A percentile compares a stretch with the other conserved stretches of the same genome.
phyloP scores from a whole-genome alignment of 768 basidiomycete species.

The Tylopilus sp. region DNA sequence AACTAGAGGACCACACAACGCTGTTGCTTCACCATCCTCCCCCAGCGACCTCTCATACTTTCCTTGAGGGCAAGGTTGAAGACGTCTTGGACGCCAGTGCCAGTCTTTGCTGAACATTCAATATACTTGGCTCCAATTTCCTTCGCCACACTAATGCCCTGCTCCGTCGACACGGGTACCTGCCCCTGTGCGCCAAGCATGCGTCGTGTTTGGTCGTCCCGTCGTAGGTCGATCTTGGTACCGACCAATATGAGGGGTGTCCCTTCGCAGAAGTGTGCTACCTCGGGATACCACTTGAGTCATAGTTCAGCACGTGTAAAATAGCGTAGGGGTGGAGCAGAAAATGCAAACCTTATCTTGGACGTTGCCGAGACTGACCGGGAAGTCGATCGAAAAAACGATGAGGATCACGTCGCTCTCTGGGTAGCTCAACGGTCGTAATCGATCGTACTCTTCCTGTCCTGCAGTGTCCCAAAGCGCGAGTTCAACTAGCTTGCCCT shows the following conservation, averaged over 20 bases:
- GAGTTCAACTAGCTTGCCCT: conserved; percentile 86
- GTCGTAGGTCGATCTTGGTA: conserved; percentile 89
- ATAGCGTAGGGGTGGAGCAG: background rate
- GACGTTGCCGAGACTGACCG: conserved; percentile 86
- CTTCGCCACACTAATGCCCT: conserved; percentile 80
- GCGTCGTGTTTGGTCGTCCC: conserved; percentile 79
- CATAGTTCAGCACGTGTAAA: conserved; percentile 9
- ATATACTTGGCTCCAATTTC: conserved; percentile 93
- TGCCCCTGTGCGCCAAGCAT: conserved; percentile 91
- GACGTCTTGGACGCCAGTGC: conserved; percentile 85
- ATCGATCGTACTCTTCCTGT: conserved; percentile 93
- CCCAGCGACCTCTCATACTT: conserved; percentile 79
- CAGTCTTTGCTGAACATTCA: conserved; percentile 95
- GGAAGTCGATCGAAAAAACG: conserved; percentile 93
- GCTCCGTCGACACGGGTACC: conserved; percentile 74
- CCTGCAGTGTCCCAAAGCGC: conserved; percentile 99
- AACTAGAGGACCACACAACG: conserved; percentile 61
- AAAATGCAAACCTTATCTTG: conserved; percentile 68
- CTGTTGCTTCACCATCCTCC: conserved; percentile 64
- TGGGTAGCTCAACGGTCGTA: conserved; percentile 82
- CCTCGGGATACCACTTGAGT: conserved; percentile 86
- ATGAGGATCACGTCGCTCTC: conserved; percentile 91
- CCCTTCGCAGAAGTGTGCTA: conserved; percentile 86
- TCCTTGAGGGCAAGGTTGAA: conserved; percentile 87
- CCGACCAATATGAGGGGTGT: conserved; percentile 90